Base-by-base conservation (phyloP, 306 rosid species). In the Oemleria cerasiformis region DNA sequence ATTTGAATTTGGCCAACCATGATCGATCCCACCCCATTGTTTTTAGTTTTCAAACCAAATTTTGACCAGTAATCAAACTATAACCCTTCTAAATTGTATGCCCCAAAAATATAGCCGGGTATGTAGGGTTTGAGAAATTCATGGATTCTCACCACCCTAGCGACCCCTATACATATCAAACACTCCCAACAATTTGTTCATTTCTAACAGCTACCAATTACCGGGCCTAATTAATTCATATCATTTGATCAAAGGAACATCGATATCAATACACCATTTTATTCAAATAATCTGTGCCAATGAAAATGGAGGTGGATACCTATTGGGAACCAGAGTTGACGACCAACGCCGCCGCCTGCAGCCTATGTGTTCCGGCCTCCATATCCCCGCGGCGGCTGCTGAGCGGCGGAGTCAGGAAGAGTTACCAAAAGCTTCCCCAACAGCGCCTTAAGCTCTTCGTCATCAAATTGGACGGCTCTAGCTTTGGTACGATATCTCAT, bases 381-480 rank as follows among this genome's bases (percentile, higher is more conserved):
- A 25, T 54, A 16, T 68, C 68, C 5, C 68, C 68, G 4, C 44
- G 60, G n/a, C 36, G 60, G 21, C 53, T 72, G 30, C 75, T 25
- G 11, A 76, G 25, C 68, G 34, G 64, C 75, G 17, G 75, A 54
- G 17, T 39, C 50, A 62, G 83, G 65, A 70, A 63, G 65, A 57
- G 51, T 3, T 86, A 83, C 76, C 57, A 40, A 8, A 64, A 49
- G 76, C 79, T 86, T 20, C 87, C 87, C 48, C 84, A 56, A 16
- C 76, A 72, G 72, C 79, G 63, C 43, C 82, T 83, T 55, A 74
- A n/a, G 9, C 85, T 83, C 68, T 80, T 79, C 7, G 81, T 83
- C 16, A 59, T 77, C 60, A 86, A 80, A 78, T 72, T 86, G 82
- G 90, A 86, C 41, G 87, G 84, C 54, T 80, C 90, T 67, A 70